These are phyloP conservation scores for Hypsizygus marmoreus DNA, from an alignment of 768 basidiomycete genomes.

Conservation along the genomic window DNA sequence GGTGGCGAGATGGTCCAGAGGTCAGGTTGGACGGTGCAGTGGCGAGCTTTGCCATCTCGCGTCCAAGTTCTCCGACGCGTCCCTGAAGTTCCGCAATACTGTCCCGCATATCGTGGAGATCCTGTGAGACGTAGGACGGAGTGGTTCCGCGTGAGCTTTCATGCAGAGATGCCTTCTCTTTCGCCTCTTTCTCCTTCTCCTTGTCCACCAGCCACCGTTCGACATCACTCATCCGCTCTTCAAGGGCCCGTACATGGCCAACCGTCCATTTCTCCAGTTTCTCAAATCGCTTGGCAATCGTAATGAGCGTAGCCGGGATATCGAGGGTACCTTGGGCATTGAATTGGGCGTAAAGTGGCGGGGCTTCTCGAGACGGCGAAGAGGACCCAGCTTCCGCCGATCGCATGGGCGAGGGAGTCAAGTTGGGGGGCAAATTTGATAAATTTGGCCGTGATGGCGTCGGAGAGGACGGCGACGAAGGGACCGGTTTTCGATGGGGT, in stretches of 20 bases:
- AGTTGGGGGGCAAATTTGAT: slow-evolving; percentile 51
- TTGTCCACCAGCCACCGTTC: slow-evolving; percentile 88
- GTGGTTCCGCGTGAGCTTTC: slow-evolving; percentile 16
- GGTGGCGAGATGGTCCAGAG: slow-evolving; percentile 49
- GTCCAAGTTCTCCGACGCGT: slow-evolving; percentile 71
- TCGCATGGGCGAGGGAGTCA: slow-evolving; percentile 69
- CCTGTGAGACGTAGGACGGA: slow-evolving; percentile 32
- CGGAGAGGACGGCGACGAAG: slow-evolving; percentile 62
- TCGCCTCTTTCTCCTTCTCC: slow-evolving; percentile 62
- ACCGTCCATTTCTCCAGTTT: slow-evolving; percentile 92
- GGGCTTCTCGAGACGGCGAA: slow-evolving; percentile 58
- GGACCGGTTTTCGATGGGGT: slow-evolving; percentile 47
- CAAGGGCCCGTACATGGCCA: slow-evolving; percentile 84
- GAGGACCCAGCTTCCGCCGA: slow-evolving; percentile 40
- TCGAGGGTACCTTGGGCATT: slow-evolving; percentile 71
- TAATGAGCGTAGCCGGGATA: slow-evolving; percentile 70
- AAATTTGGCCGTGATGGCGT: slow-evolving; percentile 58
- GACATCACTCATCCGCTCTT: slow-evolving; percentile 91
- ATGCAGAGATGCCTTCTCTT: slow-evolving; percentile 12
- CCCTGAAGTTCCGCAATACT: slow-evolving; percentile 75
- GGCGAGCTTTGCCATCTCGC: slow-evolving; percentile 77
- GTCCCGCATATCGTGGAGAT: slow-evolving; percentile 60
- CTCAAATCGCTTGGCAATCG: slow-evolving; percentile 80
- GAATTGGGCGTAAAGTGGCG: slow-evolving; percentile 80
- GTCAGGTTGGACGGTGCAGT: slow-evolving; percentile 53